Evolutionary conservation across 352 stramenopile species (phyloP), one percentile per base, ranked within the genome.

Genomic region (Paralagenidium karlingii): DNA sequence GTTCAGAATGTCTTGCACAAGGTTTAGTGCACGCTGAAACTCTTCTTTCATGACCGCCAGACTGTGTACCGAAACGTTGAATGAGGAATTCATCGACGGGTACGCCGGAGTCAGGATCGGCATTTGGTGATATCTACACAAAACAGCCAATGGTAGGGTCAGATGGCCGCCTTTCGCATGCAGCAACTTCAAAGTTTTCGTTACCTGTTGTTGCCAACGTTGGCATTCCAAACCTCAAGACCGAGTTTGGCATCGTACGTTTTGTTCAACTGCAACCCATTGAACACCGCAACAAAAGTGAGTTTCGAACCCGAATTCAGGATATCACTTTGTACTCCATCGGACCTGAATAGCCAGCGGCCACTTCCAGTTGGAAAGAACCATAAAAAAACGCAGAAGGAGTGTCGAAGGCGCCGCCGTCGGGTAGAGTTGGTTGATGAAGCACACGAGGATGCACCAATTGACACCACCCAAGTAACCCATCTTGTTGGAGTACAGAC

Each of bases 401-500:
- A 94, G 50, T 18, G 79, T 92, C 20, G 81, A 88, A 0, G 81
- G 76, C 9, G 78, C 78, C 8, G 81, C 81, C 3, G 74, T 90
- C 18, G 81, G 81, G 55, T 92, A 93, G 38, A 94, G 43, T 41
- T 92, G 80, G 31, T 93, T 98, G 36, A 99, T 86, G 38, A 96
- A 97, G 49, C 85, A 96, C 19, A 98, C 92, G 36, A 99, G 64
- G 51, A 99, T 98, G 44, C 94, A 97, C 68, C 79, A 99, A 62
- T 99, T 99, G 15, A 99, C 87, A 51, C 96, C 96, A 38, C 96
- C 96, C 2, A 99, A 61, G 55, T 98, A 99, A 8, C 96, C 96
- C 61, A 98, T 90, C 49, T 98, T 96, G 75, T 99, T 99, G 33
- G 85, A 97, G 63, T 99, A 99, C 21, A 99, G 54, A 19, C 96